Conservation (phyloP, 2,329 filamentous ascomycete species). For the Apiospora sp. region DNA sequence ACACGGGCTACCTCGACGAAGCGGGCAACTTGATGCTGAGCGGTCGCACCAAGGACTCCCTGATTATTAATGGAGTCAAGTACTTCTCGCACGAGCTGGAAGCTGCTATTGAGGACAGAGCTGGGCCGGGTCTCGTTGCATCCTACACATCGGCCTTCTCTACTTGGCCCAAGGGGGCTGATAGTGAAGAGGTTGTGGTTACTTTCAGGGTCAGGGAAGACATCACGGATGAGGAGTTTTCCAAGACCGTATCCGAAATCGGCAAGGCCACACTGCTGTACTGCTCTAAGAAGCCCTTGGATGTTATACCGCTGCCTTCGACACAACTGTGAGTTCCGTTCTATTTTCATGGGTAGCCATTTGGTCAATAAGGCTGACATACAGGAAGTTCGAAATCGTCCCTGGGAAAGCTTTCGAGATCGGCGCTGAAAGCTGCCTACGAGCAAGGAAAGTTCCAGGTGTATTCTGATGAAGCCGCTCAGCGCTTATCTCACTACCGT, state of each 20-base stretch:
- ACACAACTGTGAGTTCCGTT: background rate
- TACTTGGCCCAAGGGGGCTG: background rate
- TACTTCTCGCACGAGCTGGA: conserved; percentile 25
- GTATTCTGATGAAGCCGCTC: background rate
- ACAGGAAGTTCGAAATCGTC: conserved; percentile 23
- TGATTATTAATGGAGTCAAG: conserved; percentile 23
- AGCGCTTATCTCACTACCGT: conserved; percentile 1
- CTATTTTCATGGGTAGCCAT: background rate
- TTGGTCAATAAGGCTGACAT: background rate
- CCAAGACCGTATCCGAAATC: background rate
- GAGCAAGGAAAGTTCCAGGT: conserved; percentile 10
- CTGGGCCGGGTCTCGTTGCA: background rate
- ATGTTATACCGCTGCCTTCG: conserved; percentile 29
- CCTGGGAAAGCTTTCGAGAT: conserved; percentile 25
- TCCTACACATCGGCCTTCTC: conserved; percentile 19
- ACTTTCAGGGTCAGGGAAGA: background rate
- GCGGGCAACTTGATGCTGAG: background rate
- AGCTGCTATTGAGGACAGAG: background rate
- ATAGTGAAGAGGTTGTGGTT: conserved; percentile 25
- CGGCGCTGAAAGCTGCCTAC: conserved; percentile 18
- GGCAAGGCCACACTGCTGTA: conserved; percentile 14
- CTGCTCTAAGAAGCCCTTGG: conserved; percentile 22
- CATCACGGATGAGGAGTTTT: background rate
- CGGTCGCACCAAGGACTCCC: conserved; percentile 21
- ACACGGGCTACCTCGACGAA: background rate